phyloP scores from a whole-genome alignment of 2,329 filamentous ascomycete species.

The Metarhizium sp. region DNA sequence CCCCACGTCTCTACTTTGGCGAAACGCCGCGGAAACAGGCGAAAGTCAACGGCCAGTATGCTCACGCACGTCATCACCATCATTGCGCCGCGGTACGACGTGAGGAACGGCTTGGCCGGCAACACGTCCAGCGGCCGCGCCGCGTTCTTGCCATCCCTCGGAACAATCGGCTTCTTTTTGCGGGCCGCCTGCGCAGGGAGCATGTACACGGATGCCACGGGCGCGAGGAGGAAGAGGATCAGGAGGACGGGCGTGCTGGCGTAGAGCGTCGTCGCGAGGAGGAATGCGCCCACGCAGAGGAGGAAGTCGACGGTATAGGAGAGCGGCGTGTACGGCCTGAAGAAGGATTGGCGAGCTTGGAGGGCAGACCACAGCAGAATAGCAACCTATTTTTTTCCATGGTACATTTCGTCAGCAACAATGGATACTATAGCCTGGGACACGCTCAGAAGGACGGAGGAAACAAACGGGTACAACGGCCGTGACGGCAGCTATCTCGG shows the following conservation, averaged over 20 bases:
- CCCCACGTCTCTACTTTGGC: slow-evolving; percentile 99
- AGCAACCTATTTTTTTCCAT: slow-evolving; percentile 49
- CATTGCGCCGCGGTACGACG: slow-evolving; percentile 84
- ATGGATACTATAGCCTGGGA: not conserved
- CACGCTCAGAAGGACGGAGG: not conserved
- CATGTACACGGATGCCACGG: slow-evolving; percentile 54
- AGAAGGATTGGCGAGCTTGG: slow-evolving; percentile 76
- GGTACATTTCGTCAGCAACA: not conserved
- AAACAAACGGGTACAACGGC: slow-evolving; percentile 67
- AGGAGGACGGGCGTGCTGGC: slow-evolving; percentile 65
- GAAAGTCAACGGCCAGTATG: slow-evolving; percentile 96
- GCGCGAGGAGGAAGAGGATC: slow-evolving; percentile 62
- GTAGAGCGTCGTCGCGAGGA: slow-evolving; percentile 83
- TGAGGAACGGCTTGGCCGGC: slow-evolving; percentile 85
- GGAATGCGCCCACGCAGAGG: slow-evolving; percentile 71
- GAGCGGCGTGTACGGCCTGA: slow-evolving; percentile 61
- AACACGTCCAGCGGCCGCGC: slow-evolving; percentile 32
- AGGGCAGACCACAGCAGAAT: slow-evolving; percentile 82
- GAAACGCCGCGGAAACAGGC: slow-evolving; percentile 84
- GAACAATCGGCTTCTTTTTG: slow-evolving; percentile 6
- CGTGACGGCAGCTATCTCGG: slow-evolving; percentile 81
- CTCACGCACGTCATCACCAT: slow-evolving; percentile 81
- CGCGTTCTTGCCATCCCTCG: not conserved
- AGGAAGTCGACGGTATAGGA: slow-evolving; percentile 73
- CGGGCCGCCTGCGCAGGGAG: slow-evolving; percentile 35